Evolutionary conservation across 805 yeast genomes (phyloP), one percentile per base, ranked within the genome.

Genomic region (Candida methanosorbosa): DNA sequence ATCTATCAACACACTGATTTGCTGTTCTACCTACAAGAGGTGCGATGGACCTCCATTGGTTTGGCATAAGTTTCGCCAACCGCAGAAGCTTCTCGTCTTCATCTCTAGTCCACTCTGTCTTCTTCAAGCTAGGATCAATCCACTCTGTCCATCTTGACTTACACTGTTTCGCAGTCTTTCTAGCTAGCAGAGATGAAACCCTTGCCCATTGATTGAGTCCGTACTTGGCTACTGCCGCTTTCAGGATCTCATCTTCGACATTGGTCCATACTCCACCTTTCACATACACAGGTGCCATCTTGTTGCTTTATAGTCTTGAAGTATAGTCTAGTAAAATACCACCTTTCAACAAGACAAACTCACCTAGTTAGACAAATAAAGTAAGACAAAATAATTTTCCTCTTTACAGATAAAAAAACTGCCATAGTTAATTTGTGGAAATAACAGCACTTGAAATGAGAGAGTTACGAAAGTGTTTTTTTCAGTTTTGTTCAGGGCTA

Each of bases 141-240:
- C 81, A 87, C 49, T 90, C 96, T 33, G 65, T 67, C 98, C 98
- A 90, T 43, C 97, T 64, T 2, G 94, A 83, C 49, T 87, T 85
- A 41, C 94, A 90, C 54, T 92, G 97, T 49, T 77, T 78, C 4
- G 97, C 94, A 2, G 87, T 79, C 56, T 90, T 90, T 52, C 82
- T 76, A 5, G 85, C 79, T 24, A 90, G 61, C 30, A 90, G 65
- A 1, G 97, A 86, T 1, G 95, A 82, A 4, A 90, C 90, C 33
- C 96, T 72, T 12, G 92, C 71, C 98, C 98, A 90, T 49, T 92
- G 96, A 46, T 84, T 87, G 15, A 87, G 64, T 0, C 98, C 98
- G 56, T 90, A 90, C 52, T 90, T 92, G 27, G 92, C 72, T 2
- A 92, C 83, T 2, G 96, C 96, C 0, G 96, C 95, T 43, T 80